These are phyloP conservation scores for Tetrapisispora nanseiensis DNA, from an alignment of 805 yeast species.

Conservation along the genomic window DNA sequence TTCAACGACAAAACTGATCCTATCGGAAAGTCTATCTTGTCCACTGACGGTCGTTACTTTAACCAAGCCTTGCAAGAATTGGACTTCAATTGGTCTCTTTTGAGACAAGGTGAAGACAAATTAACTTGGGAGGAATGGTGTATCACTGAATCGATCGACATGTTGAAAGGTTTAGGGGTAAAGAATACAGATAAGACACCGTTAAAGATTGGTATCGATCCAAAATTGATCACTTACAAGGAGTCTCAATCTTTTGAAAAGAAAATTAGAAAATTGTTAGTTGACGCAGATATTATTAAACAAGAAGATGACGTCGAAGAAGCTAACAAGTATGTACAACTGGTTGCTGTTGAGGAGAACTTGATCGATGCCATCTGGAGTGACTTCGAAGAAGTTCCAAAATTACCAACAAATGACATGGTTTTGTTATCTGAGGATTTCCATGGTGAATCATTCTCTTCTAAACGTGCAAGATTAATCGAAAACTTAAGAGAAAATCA, in stretches of 20 bases:
- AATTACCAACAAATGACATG: constrained; percentile 42
- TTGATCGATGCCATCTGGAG: constrained; percentile 71
- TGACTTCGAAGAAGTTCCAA: constrained; percentile 54
- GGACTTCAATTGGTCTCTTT: constrained; percentile 65
- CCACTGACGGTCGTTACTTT: constrained; percentile 94
- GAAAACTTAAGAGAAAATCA: constrained; percentile 24
- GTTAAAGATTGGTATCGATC: constrained; percentile 69
- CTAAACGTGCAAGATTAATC: constrained; percentile 46
- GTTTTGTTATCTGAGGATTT: constrained; percentile 41
- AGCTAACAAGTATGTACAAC: constrained; percentile 32
- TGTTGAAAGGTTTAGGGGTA: constrained; percentile 32
- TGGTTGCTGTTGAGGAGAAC: constrained; percentile 49
- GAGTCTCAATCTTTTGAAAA: constrained; percentile 25
- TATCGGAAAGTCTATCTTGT: constrained; percentile 61
- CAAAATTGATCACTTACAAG: constrained; percentile 52
- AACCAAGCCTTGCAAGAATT: constrained; percentile 81
- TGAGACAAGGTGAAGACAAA: constrained; percentile 72
- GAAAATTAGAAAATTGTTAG: constrained; percentile 18
- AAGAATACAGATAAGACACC: constrained; percentile 18
- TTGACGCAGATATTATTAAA: constrained; percentile 8
- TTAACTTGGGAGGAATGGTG: constrained; percentile 79
- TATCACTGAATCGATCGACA: constrained; percentile 41
- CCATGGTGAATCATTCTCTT: constrained; percentile 54
- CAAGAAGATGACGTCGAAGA: constrained; percentile 8
- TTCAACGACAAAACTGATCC: constrained; percentile 32